These are phyloP conservation scores for Trametopsis cervina DNA, from an alignment of 768 basidiomycete genomes.

Conservation along the genomic window DNA sequence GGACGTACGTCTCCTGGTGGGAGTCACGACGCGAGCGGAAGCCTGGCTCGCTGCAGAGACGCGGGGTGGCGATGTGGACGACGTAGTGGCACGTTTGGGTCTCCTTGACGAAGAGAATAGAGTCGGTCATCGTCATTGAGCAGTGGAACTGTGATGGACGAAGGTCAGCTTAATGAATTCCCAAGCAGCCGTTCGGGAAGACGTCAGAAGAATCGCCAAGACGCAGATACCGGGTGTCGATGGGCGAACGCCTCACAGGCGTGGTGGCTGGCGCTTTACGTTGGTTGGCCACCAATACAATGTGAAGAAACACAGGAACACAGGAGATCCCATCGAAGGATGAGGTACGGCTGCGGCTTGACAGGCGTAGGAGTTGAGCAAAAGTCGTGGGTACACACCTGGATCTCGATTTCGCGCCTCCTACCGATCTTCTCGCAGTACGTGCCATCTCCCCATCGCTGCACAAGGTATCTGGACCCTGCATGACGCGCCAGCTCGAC, in stretches of 20 bases:
- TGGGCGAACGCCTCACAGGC: neutral
- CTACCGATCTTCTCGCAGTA: constrained; percentile 88
- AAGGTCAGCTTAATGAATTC: too few relatives aligned
- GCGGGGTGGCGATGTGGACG: constrained; percentile 89
- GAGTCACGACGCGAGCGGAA: constrained; percentile 73
- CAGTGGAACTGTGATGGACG: constrained; percentile 88
- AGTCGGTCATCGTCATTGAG: constrained; percentile 89
- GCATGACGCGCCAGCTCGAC: constrained; percentile 74
- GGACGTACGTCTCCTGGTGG: constrained; percentile 61
- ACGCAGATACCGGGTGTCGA: neutral
- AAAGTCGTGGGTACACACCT: constrained; percentile 45
- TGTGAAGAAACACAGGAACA: neutral
- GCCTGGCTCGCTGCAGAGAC: constrained; percentile 87
- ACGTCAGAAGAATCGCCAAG: too few relatives aligned
- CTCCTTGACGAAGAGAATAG: constrained; percentile 88
- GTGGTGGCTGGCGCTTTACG: too few relatives aligned
- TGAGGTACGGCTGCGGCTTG: neutral
- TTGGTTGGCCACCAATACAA: neutral
- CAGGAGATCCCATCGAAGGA: constrained; percentile 3
- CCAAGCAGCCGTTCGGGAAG: too few relatives aligned
- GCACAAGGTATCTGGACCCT: constrained; percentile 86
- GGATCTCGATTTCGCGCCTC: constrained; percentile 88
- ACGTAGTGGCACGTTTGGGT: constrained; percentile 92
- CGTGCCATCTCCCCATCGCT: constrained; percentile 88
- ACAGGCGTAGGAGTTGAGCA: neutral